These are phyloP conservation scores for Ogataea pignaliae DNA, from an alignment of 805 yeast species.

Conservation along the genomic window DNA sequence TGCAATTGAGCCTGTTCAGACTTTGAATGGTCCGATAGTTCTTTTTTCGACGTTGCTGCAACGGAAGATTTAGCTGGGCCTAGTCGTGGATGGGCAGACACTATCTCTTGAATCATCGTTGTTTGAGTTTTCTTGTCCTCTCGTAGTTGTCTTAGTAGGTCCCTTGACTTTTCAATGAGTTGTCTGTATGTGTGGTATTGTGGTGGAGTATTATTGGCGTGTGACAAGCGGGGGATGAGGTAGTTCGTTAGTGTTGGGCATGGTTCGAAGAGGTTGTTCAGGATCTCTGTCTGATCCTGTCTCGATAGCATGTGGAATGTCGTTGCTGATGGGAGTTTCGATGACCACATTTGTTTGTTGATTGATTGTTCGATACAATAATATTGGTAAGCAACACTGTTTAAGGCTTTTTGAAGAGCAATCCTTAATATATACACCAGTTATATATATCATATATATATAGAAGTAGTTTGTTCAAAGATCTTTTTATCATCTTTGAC, in stretches of 20 bases:
- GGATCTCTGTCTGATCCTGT: slow-evolving; percentile 32
- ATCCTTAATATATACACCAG: too few relatives aligned
- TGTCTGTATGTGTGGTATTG: too few relatives aligned
- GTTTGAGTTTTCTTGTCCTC: background rate
- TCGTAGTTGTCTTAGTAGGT: background rate
- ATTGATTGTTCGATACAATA: too few relatives aligned
- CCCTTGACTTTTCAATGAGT: slow-evolving; percentile 4
- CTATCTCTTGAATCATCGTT: slow-evolving; percentile 39
- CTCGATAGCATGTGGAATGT: slow-evolving; percentile 18
- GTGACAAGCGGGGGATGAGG: slow-evolving; percentile 31
- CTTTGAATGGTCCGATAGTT: slow-evolving; percentile 60
- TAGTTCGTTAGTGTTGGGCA: slow-evolving; percentile 43
- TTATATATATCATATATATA: too few relatives aligned
- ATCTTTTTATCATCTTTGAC: too few relatives aligned
- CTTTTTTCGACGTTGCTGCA: slow-evolving; percentile 15
- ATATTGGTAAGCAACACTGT: too few relatives aligned
- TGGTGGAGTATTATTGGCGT: too few relatives aligned
- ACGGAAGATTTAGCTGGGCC: slow-evolving; percentile 52
- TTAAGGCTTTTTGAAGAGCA: too few relatives aligned
- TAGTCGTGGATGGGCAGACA: slow-evolving; percentile 88
- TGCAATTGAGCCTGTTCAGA: slow-evolving; percentile 66
- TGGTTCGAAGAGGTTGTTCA: slow-evolving; percentile 63
- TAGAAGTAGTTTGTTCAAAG: too few relatives aligned
- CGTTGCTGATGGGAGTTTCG: slow-evolving; percentile 27
- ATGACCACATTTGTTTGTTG: background rate